Evolutionary conservation across 148 eudicot genomes (phyloP), one percentile per base, ranked within the genome.

Genomic region (Suaeda aralocaspica): DNA sequence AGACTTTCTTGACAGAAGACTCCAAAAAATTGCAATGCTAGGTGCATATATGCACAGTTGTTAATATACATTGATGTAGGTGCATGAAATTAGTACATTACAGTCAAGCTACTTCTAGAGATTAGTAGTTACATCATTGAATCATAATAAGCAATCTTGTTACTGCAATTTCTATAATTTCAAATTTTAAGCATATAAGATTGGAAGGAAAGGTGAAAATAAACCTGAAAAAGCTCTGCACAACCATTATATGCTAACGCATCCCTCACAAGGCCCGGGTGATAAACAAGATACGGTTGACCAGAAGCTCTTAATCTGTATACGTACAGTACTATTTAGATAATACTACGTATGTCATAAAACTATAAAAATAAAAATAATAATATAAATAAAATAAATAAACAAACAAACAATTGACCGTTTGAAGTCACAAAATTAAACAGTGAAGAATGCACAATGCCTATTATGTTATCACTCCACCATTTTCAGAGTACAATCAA

Each of bases 191-290:
- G 6, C 14, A 9, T 33, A 14, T 22, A 62, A 21, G 39, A 3
- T 21, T 21, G 15, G 46, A 71, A 21, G 8, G 14, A 50, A 66
- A n/a, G 24, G 53, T 42, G 11, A 48, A 60, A 21, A 31, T 34
- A 60, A 77, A 94, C 98, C 97, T 94, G 98, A 78, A 94, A 94
- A 72, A 94, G 86, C 82, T 94, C 98, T 70, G 92, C 92, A 82
- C 98, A 94, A 58, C 98, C 98, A 83, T 91, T 89, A 70, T 87
- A 91, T 52, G 98, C 98, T 73, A 94, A 76, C 63, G 91, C 65
- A 72, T 91, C 98, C 69, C 96, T 89, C 73, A 81, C 80, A 75
- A 94, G 92, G 66, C 97, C 98, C 25, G 98, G 97, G 66, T 91
- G 84, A 80, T 86, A 94, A 70, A 92, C 96, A 79, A 94, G 87